A percentile compares a stretch with the other conserved stretches of the same genome.
Evolutionary conservation across 1,284 basidiomycete genomes (phyloP).

Genomic region (Pseudozyma hubeiensis): DNA sequence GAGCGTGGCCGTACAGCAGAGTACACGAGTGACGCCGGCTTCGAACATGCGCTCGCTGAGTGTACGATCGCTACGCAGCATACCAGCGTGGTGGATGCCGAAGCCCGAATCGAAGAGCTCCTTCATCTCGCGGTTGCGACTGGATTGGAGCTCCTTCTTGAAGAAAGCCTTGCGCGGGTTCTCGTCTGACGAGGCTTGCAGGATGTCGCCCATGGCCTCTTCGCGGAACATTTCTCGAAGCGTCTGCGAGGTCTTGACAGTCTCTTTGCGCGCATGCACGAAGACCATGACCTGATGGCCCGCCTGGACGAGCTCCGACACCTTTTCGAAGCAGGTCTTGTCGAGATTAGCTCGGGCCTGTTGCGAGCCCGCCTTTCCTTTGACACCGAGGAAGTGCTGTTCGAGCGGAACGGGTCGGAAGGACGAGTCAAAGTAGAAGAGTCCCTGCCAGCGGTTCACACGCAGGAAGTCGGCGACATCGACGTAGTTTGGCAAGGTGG

Average conservation of each 20-base stretch:
- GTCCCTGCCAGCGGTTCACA: conserved; percentile 87
- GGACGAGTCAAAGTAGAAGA: conserved; percentile 98
- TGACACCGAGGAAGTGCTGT: conserved; percentile 95
- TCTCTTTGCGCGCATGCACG: conserved; percentile 97
- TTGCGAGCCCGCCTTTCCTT: conserved; percentile 85
- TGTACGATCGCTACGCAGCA: conserved; percentile 93
- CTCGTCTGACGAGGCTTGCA: conserved; percentile 69
- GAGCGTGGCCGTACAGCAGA: conserved; percentile 97
- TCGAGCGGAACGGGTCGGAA: conserved; percentile 97
- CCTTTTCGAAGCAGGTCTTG: conserved; percentile 87
- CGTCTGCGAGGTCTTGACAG: conserved; percentile 89
- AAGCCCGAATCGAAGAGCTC: conserved; percentile 91
- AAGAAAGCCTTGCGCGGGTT: conserved; percentile 71
- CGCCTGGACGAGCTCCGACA: conserved; percentile 58
- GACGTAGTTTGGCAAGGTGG: conserved; percentile 95
- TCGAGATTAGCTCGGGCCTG: conserved; percentile 89
- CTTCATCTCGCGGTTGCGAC: conserved; percentile 96
- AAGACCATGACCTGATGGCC: conserved; percentile 99
- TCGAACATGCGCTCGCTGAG: conserved; percentile 97
- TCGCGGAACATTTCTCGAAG: conserved; percentile 82
- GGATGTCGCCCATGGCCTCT: conserved; percentile 81
- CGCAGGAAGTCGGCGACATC: conserved; percentile 96
- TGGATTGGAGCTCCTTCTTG: conserved; percentile 81
- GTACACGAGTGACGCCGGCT: conserved; percentile 87
- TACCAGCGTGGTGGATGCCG: conserved; percentile 97